Percentiles rank a stretch among this genome's conserved stretches.
These are phyloP conservation scores for Zygosaccharomyces bailii DNA, from an alignment of 805 yeast genomes.

Conservation along the genomic window DNA sequence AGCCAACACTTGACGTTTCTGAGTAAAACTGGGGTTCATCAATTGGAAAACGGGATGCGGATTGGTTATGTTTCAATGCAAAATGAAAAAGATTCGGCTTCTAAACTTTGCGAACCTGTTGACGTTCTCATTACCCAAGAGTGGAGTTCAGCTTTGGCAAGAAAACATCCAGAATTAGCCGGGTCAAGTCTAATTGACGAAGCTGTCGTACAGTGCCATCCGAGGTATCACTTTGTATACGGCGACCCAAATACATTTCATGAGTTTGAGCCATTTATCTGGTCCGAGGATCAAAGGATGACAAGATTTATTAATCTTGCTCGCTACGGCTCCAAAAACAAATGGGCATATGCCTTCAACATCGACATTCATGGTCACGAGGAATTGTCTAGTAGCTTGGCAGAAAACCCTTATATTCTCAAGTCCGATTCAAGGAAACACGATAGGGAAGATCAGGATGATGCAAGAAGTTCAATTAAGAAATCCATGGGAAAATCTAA, in stretches of 20 bases:
- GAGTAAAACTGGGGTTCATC: constrained; percentile 38
- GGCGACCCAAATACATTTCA: constrained; percentile 43
- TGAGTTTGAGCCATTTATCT: constrained; percentile 56
- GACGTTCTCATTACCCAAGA: constrained; percentile 58
- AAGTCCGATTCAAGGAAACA: constrained; percentile 7
- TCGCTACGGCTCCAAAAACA: constrained; percentile 49
- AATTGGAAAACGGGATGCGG: constrained; percentile 44
- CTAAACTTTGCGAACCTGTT: constrained; percentile 24
- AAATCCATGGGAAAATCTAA: constrained; percentile 32
- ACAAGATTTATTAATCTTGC: constrained; percentile 68
- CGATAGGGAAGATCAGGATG: constrained; percentile 5
- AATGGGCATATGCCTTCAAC: constrained; percentile 77
- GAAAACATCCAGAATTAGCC: constrained; percentile 42
- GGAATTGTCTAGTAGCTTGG: constrained; percentile 26
- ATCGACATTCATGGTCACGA: constrained; percentile 35
- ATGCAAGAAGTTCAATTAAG: neutral
- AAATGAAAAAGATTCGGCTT: constrained; percentile 23
- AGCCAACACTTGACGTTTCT: constrained; percentile 32
- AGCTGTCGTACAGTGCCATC: constrained; percentile 44
- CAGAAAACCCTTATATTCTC: constrained; percentile 34
- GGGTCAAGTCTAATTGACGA: constrained; percentile 48
- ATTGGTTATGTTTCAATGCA: constrained; percentile 45
- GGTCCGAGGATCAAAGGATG: constrained; percentile 44
- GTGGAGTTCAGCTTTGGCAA: constrained; percentile 58
- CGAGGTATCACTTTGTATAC: constrained; percentile 63